Percentiles rank a stretch among this genome's conserved stretches.
Conservation (phyloP, 2,329 filamentous ascomycete species). For the Pseudogymnoascus verrucosus region DNA sequence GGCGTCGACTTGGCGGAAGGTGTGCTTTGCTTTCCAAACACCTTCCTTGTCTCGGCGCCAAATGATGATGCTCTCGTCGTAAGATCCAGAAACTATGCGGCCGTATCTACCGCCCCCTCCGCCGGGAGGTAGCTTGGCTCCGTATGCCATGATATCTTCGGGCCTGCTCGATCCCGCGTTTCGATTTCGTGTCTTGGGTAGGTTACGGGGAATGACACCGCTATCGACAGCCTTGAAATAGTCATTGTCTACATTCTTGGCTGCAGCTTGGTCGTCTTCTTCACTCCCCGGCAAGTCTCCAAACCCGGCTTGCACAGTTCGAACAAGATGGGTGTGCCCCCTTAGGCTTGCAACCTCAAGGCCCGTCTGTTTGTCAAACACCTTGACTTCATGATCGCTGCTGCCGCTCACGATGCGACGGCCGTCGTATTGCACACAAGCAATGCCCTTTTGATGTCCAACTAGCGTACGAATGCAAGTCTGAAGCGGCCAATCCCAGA, state of each 20-base stretch:
- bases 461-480: slow-evolving; percentile 68
- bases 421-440: slow-evolving; percentile 94
- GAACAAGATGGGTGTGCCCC: slow-evolving; percentile 76
- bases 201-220: slow-evolving; percentile 33
- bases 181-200: slow-evolving; percentile 25
- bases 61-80: slow-evolving; percentile 91
- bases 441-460: slow-evolving; percentile 91
- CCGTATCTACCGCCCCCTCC: slow-evolving; percentile 84
- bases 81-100: slow-evolving; percentile 94
- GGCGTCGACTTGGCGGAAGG: slow-evolving; percentile 66
- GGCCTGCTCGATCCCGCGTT: slow-evolving; percentile 64
- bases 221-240: slow-evolving; percentile 57
- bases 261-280: slow-evolving; percentile 65
- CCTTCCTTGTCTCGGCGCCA: slow-evolving; percentile 85
- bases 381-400: slow-evolving; percentile 91
- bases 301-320: slow-evolving; percentile 92
- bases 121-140: slow-evolving; percentile 81
- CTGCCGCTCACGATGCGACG: slow-evolving; percentile 90
- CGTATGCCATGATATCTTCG: slow-evolving; percentile 68
- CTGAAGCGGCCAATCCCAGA: slow-evolving; percentile 85
- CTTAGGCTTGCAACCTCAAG: slow-evolving; percentile 83
- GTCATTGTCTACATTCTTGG: slow-evolving; percentile 61
- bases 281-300: slow-evolving; percentile 77
- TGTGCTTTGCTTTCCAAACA: slow-evolving; percentile 72
- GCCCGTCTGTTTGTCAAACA: slow-evolving; percentile 80